These are phyloP conservation scores for Camellia granthamiana DNA, from an alignment of 148 eudicot species.

Conservation along the genomic window DNA sequence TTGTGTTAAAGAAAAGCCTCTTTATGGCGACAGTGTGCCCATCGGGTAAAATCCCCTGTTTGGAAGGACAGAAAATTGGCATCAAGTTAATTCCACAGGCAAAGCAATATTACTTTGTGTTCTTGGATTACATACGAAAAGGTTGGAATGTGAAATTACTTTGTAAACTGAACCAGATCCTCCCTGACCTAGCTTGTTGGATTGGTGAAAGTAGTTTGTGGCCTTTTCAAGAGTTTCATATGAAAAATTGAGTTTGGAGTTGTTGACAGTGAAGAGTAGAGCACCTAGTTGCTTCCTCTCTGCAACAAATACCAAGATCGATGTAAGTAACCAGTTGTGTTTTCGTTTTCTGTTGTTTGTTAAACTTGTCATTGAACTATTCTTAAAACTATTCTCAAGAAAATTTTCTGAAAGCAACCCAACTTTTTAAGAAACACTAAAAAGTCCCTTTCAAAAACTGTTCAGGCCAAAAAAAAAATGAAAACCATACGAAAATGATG, in stretches of 20 bases:
- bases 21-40: constrained; percentile 47
- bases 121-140: neutral
- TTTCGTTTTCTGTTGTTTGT: too few species aligned
- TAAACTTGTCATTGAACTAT: too few species aligned
- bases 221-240: constrained; percentile 46
- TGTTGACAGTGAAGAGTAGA: constrained; percentile 21
- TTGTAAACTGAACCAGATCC: constrained; percentile 60
- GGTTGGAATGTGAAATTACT: constrained; percentile 14
- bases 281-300: constrained; percentile 44
- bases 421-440: too few species aligned
- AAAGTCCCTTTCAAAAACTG: too few species aligned
- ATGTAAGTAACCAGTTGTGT: too few species aligned
- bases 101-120: neutral
- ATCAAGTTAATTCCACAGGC: neutral
- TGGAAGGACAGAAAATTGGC: neutral
- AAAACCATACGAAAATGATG: too few species aligned
- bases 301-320: constrained; percentile 22
- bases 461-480: too few species aligned
- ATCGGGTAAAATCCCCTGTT: constrained; percentile 42
- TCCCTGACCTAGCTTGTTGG: constrained; percentile 59
- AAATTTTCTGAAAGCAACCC: too few species aligned
- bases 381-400: too few species aligned
- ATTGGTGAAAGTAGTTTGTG: constrained; percentile 37
- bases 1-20: constrained; percentile 56
- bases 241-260: constrained; percentile 37